phyloP scores from a whole-genome alignment of 805 yeast genomes.

The Komagataella ulmi region DNA sequence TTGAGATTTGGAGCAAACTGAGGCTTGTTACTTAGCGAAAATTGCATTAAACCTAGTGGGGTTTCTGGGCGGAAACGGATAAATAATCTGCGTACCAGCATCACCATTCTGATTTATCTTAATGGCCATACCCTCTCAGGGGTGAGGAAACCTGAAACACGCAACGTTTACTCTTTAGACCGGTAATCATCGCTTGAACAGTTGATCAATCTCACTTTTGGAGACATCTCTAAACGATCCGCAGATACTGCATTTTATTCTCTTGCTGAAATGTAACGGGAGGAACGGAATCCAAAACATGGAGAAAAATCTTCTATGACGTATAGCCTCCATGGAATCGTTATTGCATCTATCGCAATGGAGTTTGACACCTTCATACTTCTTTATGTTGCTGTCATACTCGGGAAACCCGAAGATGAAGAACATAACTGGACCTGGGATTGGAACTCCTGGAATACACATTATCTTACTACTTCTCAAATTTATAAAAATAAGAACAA shows the following conservation, averaged over 20 bases:
- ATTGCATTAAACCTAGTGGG: too few relatives aligned
- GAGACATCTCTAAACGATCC: conserved; percentile 4
- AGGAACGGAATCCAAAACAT: conserved; percentile 14
- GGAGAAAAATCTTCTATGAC: conserved; percentile 10
- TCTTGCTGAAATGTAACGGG: conserved; percentile 11
- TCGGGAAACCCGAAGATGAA: neutral
- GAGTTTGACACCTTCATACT: conserved; percentile 2
- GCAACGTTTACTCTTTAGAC: neutral
- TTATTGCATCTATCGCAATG: conserved; percentile 16
- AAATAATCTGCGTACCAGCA: neutral
- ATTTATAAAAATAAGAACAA: too few relatives aligned
- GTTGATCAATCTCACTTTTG: conserved; percentile 3
- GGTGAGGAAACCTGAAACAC: neutral
- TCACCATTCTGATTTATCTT: neutral
- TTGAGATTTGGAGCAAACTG: neutral
- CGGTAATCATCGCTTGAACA: neutral
- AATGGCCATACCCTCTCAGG: neutral
- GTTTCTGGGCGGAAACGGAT: neutral
- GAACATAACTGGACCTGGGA: neutral
- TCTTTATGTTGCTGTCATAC: neutral
- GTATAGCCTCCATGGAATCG: conserved; percentile 11
- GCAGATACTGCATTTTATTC: conserved; percentile 14
- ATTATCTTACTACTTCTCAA: too few relatives aligned
- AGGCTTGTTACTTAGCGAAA: neutral
- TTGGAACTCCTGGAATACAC: neutral